A percentile compares a stretch with the other conserved stretches of the same genome.
Evolutionary conservation across 495 filamentous ascomycete species (phyloP).

Genomic region (Penicillium tannophilum): DNA sequence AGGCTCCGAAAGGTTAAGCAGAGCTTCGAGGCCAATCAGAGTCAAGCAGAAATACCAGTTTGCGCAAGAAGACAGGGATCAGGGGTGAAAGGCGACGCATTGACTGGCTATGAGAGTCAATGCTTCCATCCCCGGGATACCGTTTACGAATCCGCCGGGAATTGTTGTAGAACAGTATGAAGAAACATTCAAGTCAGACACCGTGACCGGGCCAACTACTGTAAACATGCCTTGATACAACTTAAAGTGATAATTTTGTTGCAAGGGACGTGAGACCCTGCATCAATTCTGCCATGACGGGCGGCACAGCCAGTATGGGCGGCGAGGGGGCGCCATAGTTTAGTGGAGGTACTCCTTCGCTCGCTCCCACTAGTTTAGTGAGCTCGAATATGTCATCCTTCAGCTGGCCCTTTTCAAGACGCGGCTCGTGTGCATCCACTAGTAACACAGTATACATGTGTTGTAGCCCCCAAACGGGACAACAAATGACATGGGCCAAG

Average conservation of each 20-base stretch:
- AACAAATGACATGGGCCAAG: constrained; percentile 31
- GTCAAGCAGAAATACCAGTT: not conserved
- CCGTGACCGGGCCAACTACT: not conserved
- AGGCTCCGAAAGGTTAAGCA: constrained; percentile 4
- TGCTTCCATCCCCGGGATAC: not conserved
- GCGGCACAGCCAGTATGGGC: not conserved
- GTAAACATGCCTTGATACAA: not conserved
- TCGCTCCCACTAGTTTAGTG: not conserved
- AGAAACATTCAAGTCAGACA: not conserved
- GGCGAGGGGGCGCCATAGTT: constrained; percentile 5
- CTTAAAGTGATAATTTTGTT: not conserved
- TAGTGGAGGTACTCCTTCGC: not conserved
- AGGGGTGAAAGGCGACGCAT: constrained; percentile 11
- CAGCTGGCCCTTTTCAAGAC: constrained; percentile 15
- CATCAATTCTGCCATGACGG: constrained; percentile 13
- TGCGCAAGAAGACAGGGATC: constrained; percentile 24
- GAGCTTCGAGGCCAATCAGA: constrained; percentile 17
- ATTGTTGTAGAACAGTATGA: not conserved
- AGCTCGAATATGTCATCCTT: not conserved
- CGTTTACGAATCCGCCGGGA: not conserved
- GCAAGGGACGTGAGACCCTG: constrained; percentile 29
- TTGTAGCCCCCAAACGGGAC: constrained; percentile 8
- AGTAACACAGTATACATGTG: not conserved
- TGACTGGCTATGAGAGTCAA: constrained; percentile 6
- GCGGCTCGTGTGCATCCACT: not conserved